Evolutionary conservation across 2,329 filamentous ascomycete species (phyloP).

Genomic region (Colletotrichum orbiculare): DNA sequence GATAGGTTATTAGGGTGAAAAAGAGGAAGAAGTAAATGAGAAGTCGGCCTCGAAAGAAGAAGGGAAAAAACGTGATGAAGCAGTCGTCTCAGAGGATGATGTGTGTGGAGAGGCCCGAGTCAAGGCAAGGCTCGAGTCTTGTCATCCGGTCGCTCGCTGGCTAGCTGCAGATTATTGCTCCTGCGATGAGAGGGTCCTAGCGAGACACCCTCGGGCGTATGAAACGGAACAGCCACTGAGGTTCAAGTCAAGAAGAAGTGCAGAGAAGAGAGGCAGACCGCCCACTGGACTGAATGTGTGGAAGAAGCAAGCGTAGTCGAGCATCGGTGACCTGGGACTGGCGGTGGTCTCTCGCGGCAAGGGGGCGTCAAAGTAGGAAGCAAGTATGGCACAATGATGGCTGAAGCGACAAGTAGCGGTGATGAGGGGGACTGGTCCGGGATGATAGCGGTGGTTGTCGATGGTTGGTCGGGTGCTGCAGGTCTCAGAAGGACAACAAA

Average conservation of each 20-base stretch:
- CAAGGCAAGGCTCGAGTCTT: conserved; percentile 14
- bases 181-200: conserved; percentile 20
- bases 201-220: conserved; percentile 22
- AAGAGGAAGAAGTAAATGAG: neutral
- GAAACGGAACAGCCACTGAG: conserved; percentile 9
- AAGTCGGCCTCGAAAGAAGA: neutral
- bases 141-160: conserved; percentile 16
- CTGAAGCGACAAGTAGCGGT: neutral
- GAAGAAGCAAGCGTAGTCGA: conserved; percentile 15
- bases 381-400: neutral
- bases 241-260: neutral
- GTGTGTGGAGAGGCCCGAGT: conserved; percentile 14
- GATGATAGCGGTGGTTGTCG: neutral
- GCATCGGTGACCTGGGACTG: conserved; percentile 12
- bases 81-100: neutral
- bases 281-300: neutral
- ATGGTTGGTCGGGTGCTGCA: conserved; percentile 8
- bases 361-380: neutral
- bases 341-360: conserved; percentile 5
- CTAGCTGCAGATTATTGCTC: conserved; percentile 10
- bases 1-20: neutral
- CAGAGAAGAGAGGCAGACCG: conserved; percentile 1
- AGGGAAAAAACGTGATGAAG: neutral
- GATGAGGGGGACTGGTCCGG: neutral
- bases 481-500: conserved; percentile 18